These are phyloP conservation scores for Penicillium steckii DNA, from an alignment of 495 filamentous ascomycete genomes.

Conservation along the genomic window DNA sequence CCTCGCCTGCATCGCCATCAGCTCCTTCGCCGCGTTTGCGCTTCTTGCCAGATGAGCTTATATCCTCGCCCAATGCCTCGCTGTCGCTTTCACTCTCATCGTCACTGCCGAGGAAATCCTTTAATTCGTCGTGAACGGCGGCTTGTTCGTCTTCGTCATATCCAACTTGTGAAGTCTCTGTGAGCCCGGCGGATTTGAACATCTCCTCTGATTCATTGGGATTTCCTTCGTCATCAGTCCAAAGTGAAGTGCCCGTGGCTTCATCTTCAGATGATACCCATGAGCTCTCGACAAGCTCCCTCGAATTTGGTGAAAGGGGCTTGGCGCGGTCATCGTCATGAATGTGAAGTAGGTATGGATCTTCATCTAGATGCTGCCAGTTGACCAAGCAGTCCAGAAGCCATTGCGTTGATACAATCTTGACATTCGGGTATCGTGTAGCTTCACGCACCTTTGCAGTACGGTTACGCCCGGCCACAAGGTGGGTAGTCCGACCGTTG, in stretches of 20 bases:
- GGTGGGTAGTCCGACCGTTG: slow-evolving; percentile 59
- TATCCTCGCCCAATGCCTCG: slow-evolving; percentile 32
- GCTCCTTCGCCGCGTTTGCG: slow-evolving; percentile 38
- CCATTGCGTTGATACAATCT: slow-evolving; percentile 90
- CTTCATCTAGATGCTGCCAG: slow-evolving; percentile 76
- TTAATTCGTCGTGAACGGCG: slow-evolving; percentile 66
- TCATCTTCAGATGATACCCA: slow-evolving; percentile 45
- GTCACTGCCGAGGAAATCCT: slow-evolving; percentile 71
- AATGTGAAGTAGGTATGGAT: slow-evolving; percentile 65
- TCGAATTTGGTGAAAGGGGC: slow-evolving; percentile 34
- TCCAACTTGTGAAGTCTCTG: slow-evolving; percentile 35
- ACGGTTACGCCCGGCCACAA: slow-evolving; percentile 73
- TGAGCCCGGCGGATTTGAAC: slow-evolving; percentile 30
- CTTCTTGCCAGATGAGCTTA: slow-evolving; percentile 31
- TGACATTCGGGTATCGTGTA: slow-evolving; percentile 66
- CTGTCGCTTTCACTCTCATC: slow-evolving; percentile 57
- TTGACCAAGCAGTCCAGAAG: slow-evolving; percentile 74
- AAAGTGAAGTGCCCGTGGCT: slow-evolving; percentile 36
- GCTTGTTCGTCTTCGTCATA: slow-evolving; percentile 48
- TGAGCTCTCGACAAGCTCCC: slow-evolving; percentile 33
- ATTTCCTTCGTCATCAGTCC: slow-evolving; percentile 41
- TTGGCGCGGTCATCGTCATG: slow-evolving; percentile 59
- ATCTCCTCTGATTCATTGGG: slow-evolving; percentile 37
- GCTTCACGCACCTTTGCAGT: slow-evolving; percentile 88
- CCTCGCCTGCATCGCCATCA: slow-evolving; percentile 31